phyloP scores from a whole-genome alignment of 805 yeast species.

The Sungouiozyma ichnusensis region DNA sequence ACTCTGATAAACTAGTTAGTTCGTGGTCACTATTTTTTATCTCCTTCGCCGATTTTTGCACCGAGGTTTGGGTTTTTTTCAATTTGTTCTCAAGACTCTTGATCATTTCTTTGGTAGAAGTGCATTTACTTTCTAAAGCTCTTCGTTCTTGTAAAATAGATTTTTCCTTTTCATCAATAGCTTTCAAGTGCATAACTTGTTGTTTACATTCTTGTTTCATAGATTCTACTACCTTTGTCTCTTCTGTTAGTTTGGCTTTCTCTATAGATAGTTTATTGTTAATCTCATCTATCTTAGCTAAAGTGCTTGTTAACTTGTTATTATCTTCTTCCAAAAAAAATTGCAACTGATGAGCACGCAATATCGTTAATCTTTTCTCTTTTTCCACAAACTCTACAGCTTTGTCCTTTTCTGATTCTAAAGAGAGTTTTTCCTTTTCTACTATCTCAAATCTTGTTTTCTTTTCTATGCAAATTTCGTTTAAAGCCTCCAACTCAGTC shows the following conservation, averaged over 20 bases:
- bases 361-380: conserved; percentile 50
- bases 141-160: conserved; percentile 16
- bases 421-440: conserved; percentile 55
- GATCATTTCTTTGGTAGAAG: conserved; percentile 63
- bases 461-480: conserved; percentile 73
- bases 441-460: conserved; percentile 71
- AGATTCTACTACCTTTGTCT: conserved; percentile 30
- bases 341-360: conserved; percentile 50
- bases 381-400: conserved; percentile 56
- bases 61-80: conserved; percentile 47
- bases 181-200: conserved; percentile 16
- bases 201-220: conserved; percentile 24
- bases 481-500: conserved; percentile 55
- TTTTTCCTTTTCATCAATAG: conserved; percentile 25
- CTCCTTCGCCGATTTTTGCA: conserved; percentile 37
- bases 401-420: conserved; percentile 54
- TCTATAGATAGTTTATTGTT: conserved; percentile 36
- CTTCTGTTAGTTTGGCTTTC: conserved; percentile 31
- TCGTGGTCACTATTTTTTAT: conserved; percentile 38
- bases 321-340: conserved; percentile 34
- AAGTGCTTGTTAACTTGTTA: conserved; percentile 32
- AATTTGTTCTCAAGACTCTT: conserved; percentile 53
- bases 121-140: conserved; percentile 43
- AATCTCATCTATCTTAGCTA: conserved; percentile 31
- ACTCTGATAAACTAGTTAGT: conserved; percentile 36